Percentiles rank a stretch among this genome's conserved stretches.
phyloP scores from a whole-genome alignment of 2,329 filamentous ascomycete genomes.

The Curvularia spicifera region DNA sequence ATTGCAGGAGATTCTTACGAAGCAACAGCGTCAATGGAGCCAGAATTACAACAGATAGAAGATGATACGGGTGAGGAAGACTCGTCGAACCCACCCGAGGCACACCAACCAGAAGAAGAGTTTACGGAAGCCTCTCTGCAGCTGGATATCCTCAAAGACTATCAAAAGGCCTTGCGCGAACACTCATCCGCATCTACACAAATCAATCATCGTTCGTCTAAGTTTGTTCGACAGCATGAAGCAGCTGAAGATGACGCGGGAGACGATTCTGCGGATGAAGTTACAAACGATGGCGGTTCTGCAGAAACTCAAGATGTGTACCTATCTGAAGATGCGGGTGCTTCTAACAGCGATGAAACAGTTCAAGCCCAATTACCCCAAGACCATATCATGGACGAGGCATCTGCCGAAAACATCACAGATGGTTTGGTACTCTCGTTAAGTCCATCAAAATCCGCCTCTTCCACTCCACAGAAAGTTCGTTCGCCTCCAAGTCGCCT shows the following conservation, averaged over 20 bases:
- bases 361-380: background rate
- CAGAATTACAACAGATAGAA: background rate
- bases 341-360: background rate
- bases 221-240: background rate
- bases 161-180: constrained; percentile 17
- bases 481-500: constrained; percentile 36
- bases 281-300: background rate
- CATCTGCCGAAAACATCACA: constrained; percentile 33
- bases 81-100: background rate
- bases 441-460: constrained; percentile 20
- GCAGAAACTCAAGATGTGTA: background rate
- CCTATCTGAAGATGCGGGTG: background rate
- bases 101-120: constrained; percentile 23
- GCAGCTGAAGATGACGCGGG: background rate
- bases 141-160: constrained; percentile 35
- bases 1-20: background rate
- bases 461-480: constrained; percentile 32
- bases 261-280: background rate
- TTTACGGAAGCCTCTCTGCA: constrained; percentile 44
- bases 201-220: background rate
- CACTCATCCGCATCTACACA: background rate
- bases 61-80: background rate
- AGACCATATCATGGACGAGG: background rate
- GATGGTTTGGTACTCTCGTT: constrained; percentile 39
- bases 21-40: background rate